Conservation (phyloP, 1,139 yeast genomes). For the Lipomyces yarrowii region DNA sequence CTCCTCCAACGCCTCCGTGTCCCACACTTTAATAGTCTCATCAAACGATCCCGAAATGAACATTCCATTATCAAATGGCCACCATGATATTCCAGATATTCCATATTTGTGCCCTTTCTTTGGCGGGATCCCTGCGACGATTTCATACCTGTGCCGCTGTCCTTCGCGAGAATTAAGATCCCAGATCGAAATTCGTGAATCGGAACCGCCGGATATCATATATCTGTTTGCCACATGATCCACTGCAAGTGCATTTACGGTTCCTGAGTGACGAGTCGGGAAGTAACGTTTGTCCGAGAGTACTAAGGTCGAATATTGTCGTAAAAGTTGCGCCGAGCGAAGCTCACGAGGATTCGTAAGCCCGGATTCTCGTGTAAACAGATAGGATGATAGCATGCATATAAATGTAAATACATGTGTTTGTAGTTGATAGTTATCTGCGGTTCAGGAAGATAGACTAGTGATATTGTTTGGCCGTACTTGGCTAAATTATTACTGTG, state of each 20-base stretch:
- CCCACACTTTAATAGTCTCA: conserved; percentile 79
- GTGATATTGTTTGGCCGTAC: neutral
- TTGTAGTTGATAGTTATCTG: neutral
- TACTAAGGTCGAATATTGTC: conserved; percentile 23
- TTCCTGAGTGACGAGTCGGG: conserved; percentile 43
- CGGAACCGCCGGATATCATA: conserved; percentile 75
- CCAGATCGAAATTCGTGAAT: conserved; percentile 71
- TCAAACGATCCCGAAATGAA: conserved; percentile 84
- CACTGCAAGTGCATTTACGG: conserved; percentile 68
- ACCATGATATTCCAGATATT: conserved; percentile 62
- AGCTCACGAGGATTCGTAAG: conserved; percentile 27
- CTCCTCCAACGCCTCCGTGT: conserved; percentile 58
- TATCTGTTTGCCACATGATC: conserved; percentile 47
- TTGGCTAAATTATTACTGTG: neutral
- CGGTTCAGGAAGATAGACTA: neutral
- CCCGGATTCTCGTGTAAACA: conserved; percentile 30
- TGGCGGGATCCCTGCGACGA: conserved; percentile 29
- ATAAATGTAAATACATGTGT: conserved; percentile 1
- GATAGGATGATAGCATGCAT: conserved; percentile 28
- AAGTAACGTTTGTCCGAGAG: conserved; percentile 26
- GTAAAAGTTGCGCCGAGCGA: conserved; percentile 23
- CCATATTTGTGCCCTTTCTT: conserved; percentile 65
- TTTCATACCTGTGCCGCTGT: conserved; percentile 37
- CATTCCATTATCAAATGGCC: conserved; percentile 88
- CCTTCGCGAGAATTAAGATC: conserved; percentile 45